Base-by-base conservation (phyloP, 495 filamentous ascomycete species). In the Podospora pseudoanserina region DNA sequence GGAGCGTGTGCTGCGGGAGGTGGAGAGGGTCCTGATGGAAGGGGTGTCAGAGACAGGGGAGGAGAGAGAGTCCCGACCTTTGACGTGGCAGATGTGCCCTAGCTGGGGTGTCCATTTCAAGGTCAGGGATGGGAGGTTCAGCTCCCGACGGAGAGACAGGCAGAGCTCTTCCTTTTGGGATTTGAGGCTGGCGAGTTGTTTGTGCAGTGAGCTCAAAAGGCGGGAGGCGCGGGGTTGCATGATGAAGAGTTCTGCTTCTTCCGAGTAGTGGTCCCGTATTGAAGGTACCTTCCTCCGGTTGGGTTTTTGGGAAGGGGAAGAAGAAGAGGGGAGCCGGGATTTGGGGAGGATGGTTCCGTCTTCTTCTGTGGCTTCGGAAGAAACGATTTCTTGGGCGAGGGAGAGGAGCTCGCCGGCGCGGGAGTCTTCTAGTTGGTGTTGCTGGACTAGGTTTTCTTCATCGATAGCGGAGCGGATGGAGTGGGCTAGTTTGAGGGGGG, bases 21-120 rank as follows among this genome's bases (percentile, higher is more conserved):
- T 88, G 58, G 86, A 88, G 49, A 96, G 85, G 63, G 83, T 88
- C 63, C 86, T 84, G 19, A 88, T 86, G 63, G 83, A 88, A 62
- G 86, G 84, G 19, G 88, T 28, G 84, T 68, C 34, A 78, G 53
- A 27, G 13, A 16, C n/a, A 13, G 53, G 16, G 9, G 63, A 34
- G 28, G 26, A 2, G n/a, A 64, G 4, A 6, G 63, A 28, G 0
- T 96, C 88, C 77, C 90, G 94, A 32, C 92, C 92, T 79, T 91
- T 97, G 68, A 97, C 86, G 71, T 97, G 93, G 77, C 91, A 95
- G 68, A 95, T 89, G 74, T 99, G 91, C 2, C 95, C 93, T 4
- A 94, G 82, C 1, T 87, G 87, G 0, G 95, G 88, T 6, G 90
- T 91, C 91, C 92, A 97, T 66, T 87, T 88, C 11, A 99, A 84